Percentiles rank a stretch among this genome's conserved stretches.
phyloP scores from a whole-genome alignment of 176 grass and related monocot genomes.

The Juncus effusus region DNA sequence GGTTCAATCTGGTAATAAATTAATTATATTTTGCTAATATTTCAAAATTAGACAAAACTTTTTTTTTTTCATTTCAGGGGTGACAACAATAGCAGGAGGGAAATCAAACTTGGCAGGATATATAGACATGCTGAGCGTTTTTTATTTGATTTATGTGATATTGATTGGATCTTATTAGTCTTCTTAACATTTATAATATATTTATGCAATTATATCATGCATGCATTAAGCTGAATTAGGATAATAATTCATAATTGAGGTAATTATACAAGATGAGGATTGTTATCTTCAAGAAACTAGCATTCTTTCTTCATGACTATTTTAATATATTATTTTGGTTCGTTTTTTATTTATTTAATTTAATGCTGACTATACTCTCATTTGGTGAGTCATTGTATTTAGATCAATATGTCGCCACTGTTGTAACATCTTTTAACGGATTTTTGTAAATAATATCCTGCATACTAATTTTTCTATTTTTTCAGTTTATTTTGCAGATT shows the following conservation, averaged over 20 bases:
- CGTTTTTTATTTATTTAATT: too few species aligned
- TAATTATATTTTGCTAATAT: too few species aligned
- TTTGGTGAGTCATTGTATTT: too few species aligned
- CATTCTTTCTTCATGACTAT: constrained; percentile 66
- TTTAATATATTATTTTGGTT: too few species aligned
- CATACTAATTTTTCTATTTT: constrained; percentile 18
- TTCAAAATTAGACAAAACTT: too few species aligned
- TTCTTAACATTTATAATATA: neutral
- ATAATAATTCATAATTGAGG: constrained; percentile 81
- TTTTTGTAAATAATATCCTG: neutral
- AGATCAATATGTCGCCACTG: too few species aligned
- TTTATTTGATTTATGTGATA: constrained; percentile 86
- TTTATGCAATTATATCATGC: too few species aligned
- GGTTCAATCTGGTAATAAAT: too few species aligned
- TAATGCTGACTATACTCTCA: too few species aligned
- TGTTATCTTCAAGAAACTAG: constrained; percentile 76
- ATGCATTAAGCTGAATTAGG: too few species aligned
- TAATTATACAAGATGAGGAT: constrained; percentile 85
- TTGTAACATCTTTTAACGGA: too few species aligned
- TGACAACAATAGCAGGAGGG: constrained; percentile 92
- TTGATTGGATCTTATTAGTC: constrained; percentile 82
- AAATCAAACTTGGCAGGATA: constrained; percentile 93
- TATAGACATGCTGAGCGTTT: constrained; percentile 91
- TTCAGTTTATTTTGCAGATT: constrained; percentile 40
- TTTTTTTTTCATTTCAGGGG: constrained; percentile 35